A percentile compares a stretch with the other conserved stretches of the same genome.
Conservation (phyloP, 345 rosid species). For the Cardamine occulta region DNA sequence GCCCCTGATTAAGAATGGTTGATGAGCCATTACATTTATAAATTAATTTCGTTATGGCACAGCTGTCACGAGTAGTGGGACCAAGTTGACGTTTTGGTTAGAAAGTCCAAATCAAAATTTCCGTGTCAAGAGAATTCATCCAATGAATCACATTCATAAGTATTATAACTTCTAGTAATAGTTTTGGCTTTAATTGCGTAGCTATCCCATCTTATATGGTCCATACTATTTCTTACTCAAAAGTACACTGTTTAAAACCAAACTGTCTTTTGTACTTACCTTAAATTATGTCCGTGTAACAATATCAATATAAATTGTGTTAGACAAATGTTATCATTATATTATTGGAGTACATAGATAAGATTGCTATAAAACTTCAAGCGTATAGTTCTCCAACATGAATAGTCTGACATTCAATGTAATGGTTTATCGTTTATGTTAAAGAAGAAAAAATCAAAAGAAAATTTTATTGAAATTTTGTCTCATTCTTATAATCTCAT, state of each 20-base stretch:
- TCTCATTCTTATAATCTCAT: neutral
- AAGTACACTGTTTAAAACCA: constrained; percentile 20
- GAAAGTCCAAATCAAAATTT: constrained; percentile 43
- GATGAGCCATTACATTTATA: constrained; percentile 21
- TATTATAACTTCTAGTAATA: constrained; percentile 7
- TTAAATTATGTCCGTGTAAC: constrained; percentile 17
- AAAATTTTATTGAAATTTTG: no score
- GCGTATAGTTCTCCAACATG: neutral
- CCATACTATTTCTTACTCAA: constrained; percentile 22
- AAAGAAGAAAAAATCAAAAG: neutral
- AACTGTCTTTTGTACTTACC: constrained; percentile 15
- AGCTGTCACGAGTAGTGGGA: constrained; percentile 36
- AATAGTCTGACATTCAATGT: neutral
- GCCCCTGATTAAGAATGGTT: constrained; percentile 30
- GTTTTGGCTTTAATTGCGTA: constrained; percentile 24
- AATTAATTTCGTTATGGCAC: constrained; percentile 16
- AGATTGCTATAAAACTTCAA: neutral
- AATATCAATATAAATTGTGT: neutral
- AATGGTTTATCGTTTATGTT: neutral
- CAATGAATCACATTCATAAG: constrained; percentile 24
- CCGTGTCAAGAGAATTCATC: constrained; percentile 36
- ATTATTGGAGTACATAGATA: neutral
- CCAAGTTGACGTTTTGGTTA: constrained; percentile 45
- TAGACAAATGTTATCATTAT: neutral
- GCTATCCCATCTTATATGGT: constrained; percentile 29